These are phyloP conservation scores for Talaromyces borbonicus DNA, from an alignment of 495 filamentous ascomycete species.

Conservation along the genomic window DNA sequence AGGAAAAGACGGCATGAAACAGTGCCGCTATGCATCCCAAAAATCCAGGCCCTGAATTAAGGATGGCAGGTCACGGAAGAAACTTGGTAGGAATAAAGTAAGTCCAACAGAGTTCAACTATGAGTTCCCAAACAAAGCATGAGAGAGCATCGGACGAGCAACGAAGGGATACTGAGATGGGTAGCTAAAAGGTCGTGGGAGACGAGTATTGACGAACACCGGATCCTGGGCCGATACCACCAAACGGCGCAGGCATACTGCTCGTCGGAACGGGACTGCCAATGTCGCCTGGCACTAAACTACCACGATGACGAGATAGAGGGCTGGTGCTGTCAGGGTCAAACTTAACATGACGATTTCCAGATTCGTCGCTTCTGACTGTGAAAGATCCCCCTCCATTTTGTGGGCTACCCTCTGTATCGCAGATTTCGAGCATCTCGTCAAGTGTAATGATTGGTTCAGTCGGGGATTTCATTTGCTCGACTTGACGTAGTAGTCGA, in stretches of 20 bases:
- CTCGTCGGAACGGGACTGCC: constrained; percentile 38
- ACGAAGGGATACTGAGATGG: not conserved
- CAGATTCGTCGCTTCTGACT: constrained; percentile 41
- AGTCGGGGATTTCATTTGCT: constrained; percentile 41
- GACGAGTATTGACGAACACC: constrained; percentile 34
- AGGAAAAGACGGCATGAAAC: constrained; percentile 5
- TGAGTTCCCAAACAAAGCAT: not conserved
- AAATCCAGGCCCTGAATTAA: not conserved
- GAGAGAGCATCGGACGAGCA: not conserved
- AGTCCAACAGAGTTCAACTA: not conserved
- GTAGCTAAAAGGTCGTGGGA: constrained; percentile 24
- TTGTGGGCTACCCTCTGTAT: constrained; percentile 74
- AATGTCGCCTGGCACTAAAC: constrained; percentile 39
- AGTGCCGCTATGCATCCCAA: constrained; percentile 3
- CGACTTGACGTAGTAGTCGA: constrained; percentile 55
- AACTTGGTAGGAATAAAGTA: not conserved
- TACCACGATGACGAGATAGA: constrained; percentile 27
- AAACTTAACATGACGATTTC: constrained; percentile 50
- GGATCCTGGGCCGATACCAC: constrained; percentile 28
- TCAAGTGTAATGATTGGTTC: constrained; percentile 52
- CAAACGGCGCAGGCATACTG: constrained; percentile 31
- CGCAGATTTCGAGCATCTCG: constrained; percentile 82
- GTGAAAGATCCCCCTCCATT: constrained; percentile 86
- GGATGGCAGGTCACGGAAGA: not conserved
- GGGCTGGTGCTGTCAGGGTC: constrained; percentile 42